Percentiles rank a stretch among this genome's conserved stretches.
These are phyloP conservation scores for Ambrosia hybrid DNA, from an alignment of 140 eudicot species.

Conservation along the genomic window DNA sequence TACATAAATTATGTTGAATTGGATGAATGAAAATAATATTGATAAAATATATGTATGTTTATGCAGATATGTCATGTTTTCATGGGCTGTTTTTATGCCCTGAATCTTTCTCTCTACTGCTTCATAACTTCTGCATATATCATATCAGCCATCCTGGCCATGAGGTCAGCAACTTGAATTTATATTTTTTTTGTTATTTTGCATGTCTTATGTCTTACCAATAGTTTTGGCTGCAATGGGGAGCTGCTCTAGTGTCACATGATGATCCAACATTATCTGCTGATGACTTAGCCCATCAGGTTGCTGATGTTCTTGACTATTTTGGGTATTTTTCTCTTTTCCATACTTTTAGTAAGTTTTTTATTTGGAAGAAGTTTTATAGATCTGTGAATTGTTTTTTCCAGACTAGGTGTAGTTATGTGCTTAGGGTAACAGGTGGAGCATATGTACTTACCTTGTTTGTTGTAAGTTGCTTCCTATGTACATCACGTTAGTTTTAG, in stretches of 20 bases:
- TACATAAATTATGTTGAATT: conserved; percentile 1
- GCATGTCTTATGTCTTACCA: neutral
- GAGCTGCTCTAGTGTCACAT: conserved; percentile 52
- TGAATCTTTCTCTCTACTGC: conserved; percentile 76
- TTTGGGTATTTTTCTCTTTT: conserved; percentile 56
- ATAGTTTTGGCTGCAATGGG: conserved; percentile 62
- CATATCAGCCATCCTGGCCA: conserved; percentile 91
- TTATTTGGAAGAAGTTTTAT: conserved; percentile 6
- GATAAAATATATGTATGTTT: conserved; percentile 5
- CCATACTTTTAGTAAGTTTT: neutral
- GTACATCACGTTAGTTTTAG: neutral
- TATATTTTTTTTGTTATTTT: neutral
- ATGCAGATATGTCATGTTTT: conserved; percentile 83
- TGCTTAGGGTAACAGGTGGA: conserved; percentile 92
- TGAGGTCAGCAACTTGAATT: conserved; percentile 57
- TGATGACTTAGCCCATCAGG: conserved; percentile 88
- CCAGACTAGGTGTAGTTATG: conserved; percentile 81
- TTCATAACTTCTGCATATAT: conserved; percentile 87
- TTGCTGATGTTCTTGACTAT: conserved; percentile 78
- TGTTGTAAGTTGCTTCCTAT: conserved; percentile 57
- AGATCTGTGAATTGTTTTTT: conserved; percentile 10
- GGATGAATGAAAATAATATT: neutral
- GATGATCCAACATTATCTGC: conserved; percentile 54
- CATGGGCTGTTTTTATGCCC: conserved; percentile 85
- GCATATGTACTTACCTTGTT: conserved; percentile 84